phyloP scores from a whole-genome alignment of 2,329 filamentous ascomycete genomes.

The Cladosporium halotolerans region DNA sequence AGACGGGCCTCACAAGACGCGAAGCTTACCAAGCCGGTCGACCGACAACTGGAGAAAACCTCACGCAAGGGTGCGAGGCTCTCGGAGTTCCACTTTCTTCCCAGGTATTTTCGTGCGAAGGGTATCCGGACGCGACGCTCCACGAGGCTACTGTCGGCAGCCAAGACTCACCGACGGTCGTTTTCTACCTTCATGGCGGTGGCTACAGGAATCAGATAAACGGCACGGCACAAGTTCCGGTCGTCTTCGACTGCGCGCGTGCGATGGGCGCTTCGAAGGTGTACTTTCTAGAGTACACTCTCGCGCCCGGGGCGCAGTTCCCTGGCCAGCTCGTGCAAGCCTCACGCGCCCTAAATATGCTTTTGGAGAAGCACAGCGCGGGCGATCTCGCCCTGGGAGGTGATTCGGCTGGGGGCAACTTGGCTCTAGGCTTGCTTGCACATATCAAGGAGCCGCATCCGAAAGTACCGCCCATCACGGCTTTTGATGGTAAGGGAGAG shows the following conservation, averaged over 20 bases:
- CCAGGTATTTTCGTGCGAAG: not conserved
- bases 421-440: constrained; percentile 41
- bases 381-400: constrained; percentile 36
- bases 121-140: not conserved
- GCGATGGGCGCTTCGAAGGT: constrained; percentile 24
- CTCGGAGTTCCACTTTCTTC: too few relatives aligned
- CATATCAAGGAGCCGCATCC: constrained; percentile 54
- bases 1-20: too few relatives aligned
- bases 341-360: constrained; percentile 35
- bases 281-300: constrained; percentile 49
- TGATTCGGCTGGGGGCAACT: constrained; percentile 50
- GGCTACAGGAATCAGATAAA: constrained; percentile 46
- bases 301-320: constrained; percentile 41
- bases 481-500: not conserved
- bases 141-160: not conserved
- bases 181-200: constrained; percentile 48
- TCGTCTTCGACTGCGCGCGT: constrained; percentile 37
- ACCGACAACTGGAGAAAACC: too few relatives aligned
- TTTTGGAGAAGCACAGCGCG: constrained; percentile 22
- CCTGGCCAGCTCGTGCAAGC: constrained; percentile 46
- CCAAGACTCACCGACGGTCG: constrained; percentile 13
- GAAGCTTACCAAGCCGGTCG: too few relatives aligned
- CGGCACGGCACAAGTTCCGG: constrained; percentile 36
- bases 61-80: too few relatives aligned
- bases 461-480: constrained; percentile 32